Conservation (phyloP, 2,329 filamentous ascomycete genomes). For the Hypomyces perniciosus region DNA sequence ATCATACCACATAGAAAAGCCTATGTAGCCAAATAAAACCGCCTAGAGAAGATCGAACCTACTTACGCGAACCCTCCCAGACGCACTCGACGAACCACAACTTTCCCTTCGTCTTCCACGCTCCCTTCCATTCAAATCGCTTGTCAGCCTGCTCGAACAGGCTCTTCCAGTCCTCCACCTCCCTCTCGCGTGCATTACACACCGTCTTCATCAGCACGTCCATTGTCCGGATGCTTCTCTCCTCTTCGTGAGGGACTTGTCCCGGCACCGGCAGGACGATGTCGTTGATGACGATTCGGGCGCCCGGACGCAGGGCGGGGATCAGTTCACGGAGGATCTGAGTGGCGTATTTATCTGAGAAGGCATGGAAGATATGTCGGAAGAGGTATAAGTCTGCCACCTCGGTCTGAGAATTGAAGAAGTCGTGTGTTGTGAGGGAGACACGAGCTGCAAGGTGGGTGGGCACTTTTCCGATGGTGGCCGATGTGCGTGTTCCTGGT, state of each 20-base stretch:
- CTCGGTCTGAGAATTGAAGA: constrained; percentile 46
- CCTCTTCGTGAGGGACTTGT: constrained; percentile 27
- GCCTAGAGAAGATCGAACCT: not conserved
- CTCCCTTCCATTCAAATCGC: constrained; percentile 32
- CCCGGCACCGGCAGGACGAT: constrained; percentile 30
- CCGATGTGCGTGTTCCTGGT: constrained; percentile 31
- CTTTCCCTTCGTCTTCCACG: constrained; percentile 19
- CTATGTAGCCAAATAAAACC: not conserved
- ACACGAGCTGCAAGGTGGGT: constrained; percentile 29
- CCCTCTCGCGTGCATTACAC: constrained; percentile 41
- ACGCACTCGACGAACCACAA: constrained; percentile 34
- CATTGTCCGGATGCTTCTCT: constrained; percentile 35
- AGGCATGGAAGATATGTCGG: constrained; percentile 52
- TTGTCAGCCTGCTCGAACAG: constrained; percentile 34
- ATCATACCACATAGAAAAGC: not conserved
- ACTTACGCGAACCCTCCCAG: constrained; percentile 24
- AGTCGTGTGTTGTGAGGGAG: constrained; percentile 41
- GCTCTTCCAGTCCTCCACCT: constrained; percentile 35
- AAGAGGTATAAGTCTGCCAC: constrained; percentile 48
- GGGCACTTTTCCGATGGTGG: constrained; percentile 26
- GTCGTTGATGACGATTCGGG: constrained; percentile 34
- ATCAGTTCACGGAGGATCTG: constrained; percentile 40
- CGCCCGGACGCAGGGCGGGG: constrained; percentile 44
- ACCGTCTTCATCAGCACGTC: constrained; percentile 43
- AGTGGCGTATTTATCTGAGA: constrained; percentile 41